These are phyloP conservation scores for Scedosporium apiospermum DNA, from an alignment of 2,329 filamentous ascomycete genomes.

Conservation along the genomic window DNA sequence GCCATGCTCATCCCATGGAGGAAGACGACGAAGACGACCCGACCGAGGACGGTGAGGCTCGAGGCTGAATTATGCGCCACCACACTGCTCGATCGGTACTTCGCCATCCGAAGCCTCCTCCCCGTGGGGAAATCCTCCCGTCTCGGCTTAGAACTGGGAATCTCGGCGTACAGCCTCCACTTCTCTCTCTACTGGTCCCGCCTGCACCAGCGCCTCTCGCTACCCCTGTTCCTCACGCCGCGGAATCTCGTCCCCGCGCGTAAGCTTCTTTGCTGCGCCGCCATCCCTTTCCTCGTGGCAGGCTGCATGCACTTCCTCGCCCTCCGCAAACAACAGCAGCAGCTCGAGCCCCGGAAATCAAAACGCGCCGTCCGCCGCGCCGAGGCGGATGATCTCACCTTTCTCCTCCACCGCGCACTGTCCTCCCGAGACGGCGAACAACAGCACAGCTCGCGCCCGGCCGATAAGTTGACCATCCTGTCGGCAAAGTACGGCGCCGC, in stretches of 20 bases:
- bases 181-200: slow-evolving; percentile 38
- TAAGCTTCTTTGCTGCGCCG: slow-evolving; percentile 27
- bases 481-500: slow-evolving; percentile 37
- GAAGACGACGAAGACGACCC: background rate
- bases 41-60: slow-evolving; percentile 21
- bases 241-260: slow-evolving; percentile 15
- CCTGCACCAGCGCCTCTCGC: slow-evolving; percentile 30
- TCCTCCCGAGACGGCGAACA: slow-evolving; percentile 13
- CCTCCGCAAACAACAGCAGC: background rate
- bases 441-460: slow-evolving; percentile 4
- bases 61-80: slow-evolving; percentile 33
- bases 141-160: slow-evolving; percentile 33
- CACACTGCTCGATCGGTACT: slow-evolving; percentile 23
- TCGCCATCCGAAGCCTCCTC: slow-evolving; percentile 34
- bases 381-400: slow-evolving; percentile 34
- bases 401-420: slow-evolving; percentile 30
- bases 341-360: background rate
- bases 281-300: slow-evolving; percentile 29
- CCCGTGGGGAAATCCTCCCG: slow-evolving; percentile 29
- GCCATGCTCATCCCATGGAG: slow-evolving; percentile 15
- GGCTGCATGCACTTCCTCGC: slow-evolving; percentile 24
- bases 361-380: slow-evolving; percentile 24
- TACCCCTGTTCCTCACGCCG: slow-evolving; percentile 32
- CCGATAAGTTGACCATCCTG: slow-evolving; percentile 35
- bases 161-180: slow-evolving; percentile 30